These are phyloP conservation scores for Venturia carpophila DNA, from an alignment of 2,329 filamentous ascomycete species.

Conservation along the genomic window DNA sequence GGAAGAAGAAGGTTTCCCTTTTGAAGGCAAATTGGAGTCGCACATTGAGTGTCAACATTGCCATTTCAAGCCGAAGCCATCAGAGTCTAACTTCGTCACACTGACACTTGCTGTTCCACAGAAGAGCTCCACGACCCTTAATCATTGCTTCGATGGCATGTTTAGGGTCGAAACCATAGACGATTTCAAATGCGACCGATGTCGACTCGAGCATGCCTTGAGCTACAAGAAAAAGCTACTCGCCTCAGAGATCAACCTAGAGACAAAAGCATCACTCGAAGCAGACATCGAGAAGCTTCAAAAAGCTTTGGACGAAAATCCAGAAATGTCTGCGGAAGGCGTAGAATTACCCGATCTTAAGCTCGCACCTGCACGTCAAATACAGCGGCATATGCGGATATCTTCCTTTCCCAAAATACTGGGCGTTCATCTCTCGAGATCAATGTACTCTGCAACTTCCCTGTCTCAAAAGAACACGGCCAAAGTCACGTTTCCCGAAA, in stretches of 20 bases:
- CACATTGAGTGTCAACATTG: slow-evolving; percentile 90
- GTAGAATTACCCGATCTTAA: slow-evolving; percentile 67
- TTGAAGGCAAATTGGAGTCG: slow-evolving; percentile 89
- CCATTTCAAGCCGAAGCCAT: slow-evolving; percentile 78
- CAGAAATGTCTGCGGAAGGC: slow-evolving; percentile 60
- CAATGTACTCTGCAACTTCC: slow-evolving; percentile 73
- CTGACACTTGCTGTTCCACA: slow-evolving; percentile 88
- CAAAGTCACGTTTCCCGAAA: slow-evolving; percentile 86
- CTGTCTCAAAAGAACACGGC: slow-evolving; percentile 87
- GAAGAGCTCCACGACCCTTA: slow-evolving; percentile 66
- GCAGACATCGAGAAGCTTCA: slow-evolving; percentile 58
- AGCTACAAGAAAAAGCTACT: slow-evolving; percentile 45
- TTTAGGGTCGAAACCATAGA: slow-evolving; percentile 95
- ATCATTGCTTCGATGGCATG: slow-evolving; percentile 83
- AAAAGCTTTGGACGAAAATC: slow-evolving; percentile 66
- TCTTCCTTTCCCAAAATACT: slow-evolving; percentile 82
- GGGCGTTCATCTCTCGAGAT: slow-evolving; percentile 85
- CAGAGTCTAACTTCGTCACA: slow-evolving; percentile 79
- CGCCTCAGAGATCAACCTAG: slow-evolving; percentile 20
- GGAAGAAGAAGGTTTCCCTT: slow-evolving; percentile 62
- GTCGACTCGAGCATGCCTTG: slow-evolving; percentile 74
- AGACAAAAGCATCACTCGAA: slow-evolving; percentile 43
- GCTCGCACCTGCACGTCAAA: slow-evolving; percentile 70
- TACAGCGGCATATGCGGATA: slow-evolving; percentile 81
- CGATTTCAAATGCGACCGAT: slow-evolving; percentile 92